Evolutionary conservation across 2,329 filamentous ascomycete genomes (phyloP), one percentile per base, ranked within the genome.

Genomic region (Phaeoacremonium minimum): DNA sequence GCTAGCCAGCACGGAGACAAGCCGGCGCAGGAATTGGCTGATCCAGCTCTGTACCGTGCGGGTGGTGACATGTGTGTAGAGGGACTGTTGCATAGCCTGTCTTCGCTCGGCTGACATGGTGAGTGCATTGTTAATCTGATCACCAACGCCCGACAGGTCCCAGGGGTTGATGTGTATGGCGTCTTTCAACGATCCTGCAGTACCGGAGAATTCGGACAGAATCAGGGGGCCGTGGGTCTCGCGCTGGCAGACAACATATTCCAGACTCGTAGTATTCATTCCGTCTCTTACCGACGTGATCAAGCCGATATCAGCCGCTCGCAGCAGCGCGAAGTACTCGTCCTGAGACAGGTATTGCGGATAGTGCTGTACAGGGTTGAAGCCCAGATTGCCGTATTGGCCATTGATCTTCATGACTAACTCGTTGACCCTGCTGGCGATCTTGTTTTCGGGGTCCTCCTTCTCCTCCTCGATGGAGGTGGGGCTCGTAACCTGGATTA

Each of bases 151-250:
- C 17, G 75, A 80, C 37, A 91, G 73, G 56, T 96, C 89, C 88
- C 90, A 97, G 2, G 91, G 91, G 63, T 97, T 97, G 69, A 97
- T 95, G 61, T 95, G 88, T 43, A 95, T 89, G 19, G 91, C 91
- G 52, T 86, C 85, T 43, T 78, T 77, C 26, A 97, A 73, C 38
- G 83, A 93, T 36, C 87, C 87, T 19, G 91, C 89, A 1, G 91
- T 96, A 40, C 91, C 91, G 44, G 90, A 96, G 61, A 97, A 97
- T 60, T 97, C 91, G 12, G 93, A 97, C 16, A 97, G 77, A 47
- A 97, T 96, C 32, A 97, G 69, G 2, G 90, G 91, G 1, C 90
- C 87, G 48, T 90, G 81, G 38, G 82, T 83, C 45, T 93, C 84
- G 52, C 87, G 85, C 62, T 97, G 91, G 59, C 88, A 95, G 40